phyloP scores from a whole-genome alignment of 768 basidiomycete species.

The Brasilioporus rufonigricans region DNA sequence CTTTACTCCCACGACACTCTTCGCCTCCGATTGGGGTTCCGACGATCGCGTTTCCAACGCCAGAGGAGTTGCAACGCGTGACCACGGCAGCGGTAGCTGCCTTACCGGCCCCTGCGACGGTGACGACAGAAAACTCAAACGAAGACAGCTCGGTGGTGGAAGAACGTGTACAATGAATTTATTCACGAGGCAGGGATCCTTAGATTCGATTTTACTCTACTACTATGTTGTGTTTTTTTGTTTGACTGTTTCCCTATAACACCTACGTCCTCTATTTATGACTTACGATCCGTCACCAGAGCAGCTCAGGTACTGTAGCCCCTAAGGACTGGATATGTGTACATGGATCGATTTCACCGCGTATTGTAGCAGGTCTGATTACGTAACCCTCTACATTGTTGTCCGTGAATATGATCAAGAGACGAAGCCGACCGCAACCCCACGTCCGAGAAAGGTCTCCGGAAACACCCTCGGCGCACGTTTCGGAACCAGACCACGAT shows the following conservation, averaged over 20 bases:
- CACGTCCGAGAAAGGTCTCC: constrained; percentile 51
- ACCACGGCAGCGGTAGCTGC: constrained; percentile 11
- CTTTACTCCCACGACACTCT: constrained; percentile 47
- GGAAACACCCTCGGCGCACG: constrained; percentile 19
- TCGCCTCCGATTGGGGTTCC: constrained; percentile 34
- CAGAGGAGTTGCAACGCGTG: constrained; percentile 22
- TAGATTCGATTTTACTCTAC: constrained; percentile 6
- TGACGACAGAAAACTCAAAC: constrained; percentile 1
- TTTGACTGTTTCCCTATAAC: background rate
- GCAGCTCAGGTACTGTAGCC: background rate
- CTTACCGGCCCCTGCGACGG: background rate
- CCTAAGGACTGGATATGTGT: too few relatives aligned
- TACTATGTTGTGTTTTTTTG: background rate
- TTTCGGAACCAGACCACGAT: constrained; percentile 12
- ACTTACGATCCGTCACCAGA: background rate
- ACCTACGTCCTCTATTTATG: background rate
- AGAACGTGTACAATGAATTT: constrained; percentile 14
- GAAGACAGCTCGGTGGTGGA: constrained; percentile 13
- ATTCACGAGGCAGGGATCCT: background rate
- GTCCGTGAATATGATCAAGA: constrained; percentile 72
- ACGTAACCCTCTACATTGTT: constrained; percentile 2
- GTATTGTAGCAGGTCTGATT: background rate
- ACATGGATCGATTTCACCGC: too few relatives aligned
- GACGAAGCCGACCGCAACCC: constrained; percentile 65
- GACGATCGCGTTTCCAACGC: constrained; percentile 17